Percentiles rank a stretch among this genome's conserved stretches.
These are phyloP conservation scores for Podila epigama DNA, from an alignment of 192 early-diverging fungal genomes.

Conservation along the genomic window DNA sequence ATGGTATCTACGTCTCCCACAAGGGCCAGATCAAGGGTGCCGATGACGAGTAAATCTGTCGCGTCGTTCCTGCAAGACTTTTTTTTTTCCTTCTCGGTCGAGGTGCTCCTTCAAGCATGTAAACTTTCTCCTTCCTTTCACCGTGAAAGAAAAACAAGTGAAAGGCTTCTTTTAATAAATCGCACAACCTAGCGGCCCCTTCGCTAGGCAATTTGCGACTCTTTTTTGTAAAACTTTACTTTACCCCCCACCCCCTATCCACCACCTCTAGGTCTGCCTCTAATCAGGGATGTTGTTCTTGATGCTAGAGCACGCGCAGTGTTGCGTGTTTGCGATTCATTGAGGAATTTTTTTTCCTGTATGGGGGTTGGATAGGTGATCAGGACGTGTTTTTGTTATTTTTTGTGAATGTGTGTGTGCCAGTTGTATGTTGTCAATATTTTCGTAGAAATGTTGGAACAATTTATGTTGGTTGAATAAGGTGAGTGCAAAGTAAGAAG, in stretches of 20 bases:
- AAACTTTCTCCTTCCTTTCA: neutral
- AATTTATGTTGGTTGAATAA: too few relatives aligned
- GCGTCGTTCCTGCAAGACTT: neutral
- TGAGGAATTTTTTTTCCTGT: too few relatives aligned
- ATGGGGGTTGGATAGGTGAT: too few relatives aligned
- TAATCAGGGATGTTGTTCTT: too few relatives aligned
- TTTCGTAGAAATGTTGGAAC: too few relatives aligned
- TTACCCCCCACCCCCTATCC: neutral
- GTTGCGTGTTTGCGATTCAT: too few relatives aligned
- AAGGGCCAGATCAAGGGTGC: conserved; percentile 68
- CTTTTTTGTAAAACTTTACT: neutral
- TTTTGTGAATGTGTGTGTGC: too few relatives aligned
- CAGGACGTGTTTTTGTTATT: too few relatives aligned
- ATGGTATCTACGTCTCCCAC: conserved; percentile 96
- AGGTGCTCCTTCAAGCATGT: neutral
- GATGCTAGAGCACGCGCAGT: too few relatives aligned
- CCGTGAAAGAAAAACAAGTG: neutral
- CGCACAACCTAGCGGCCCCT: conserved; percentile 25
- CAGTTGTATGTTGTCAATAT: too few relatives aligned
- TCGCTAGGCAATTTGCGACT: conserved; percentile 24
- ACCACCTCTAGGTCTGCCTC: neutral
- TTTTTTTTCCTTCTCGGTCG: neutral
- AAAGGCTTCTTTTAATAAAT: conserved; percentile 14
- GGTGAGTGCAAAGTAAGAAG: too few relatives aligned
- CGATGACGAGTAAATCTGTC: conserved; percentile 61